These are phyloP conservation scores for Hypoxylon sp. DNA, from an alignment of 2,329 filamentous ascomycete genomes.

Conservation along the genomic window DNA sequence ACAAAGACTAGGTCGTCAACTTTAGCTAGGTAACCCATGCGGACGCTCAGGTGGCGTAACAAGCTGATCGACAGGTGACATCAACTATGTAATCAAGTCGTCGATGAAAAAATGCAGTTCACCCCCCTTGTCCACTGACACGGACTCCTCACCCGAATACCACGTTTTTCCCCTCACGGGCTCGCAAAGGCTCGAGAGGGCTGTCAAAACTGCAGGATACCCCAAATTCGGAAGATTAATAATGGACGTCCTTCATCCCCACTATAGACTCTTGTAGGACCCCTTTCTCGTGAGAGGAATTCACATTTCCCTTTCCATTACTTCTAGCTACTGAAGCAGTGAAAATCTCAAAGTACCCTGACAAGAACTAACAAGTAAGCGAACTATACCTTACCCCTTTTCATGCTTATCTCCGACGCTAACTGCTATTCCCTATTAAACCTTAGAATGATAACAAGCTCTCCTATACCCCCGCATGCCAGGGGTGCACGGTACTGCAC, in stretches of 20 bases:
- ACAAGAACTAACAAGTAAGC: constrained; percentile 11
- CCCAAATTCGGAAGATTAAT: constrained; percentile 47
- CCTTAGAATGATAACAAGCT: constrained; percentile 28
- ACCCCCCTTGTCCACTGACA: constrained; percentile 32
- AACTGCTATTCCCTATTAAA: constrained; percentile 32
- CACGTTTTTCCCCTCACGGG: constrained; percentile 46
- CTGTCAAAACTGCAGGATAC: constrained; percentile 46
- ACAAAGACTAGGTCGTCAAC: constrained; percentile 21
- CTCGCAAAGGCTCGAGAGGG: constrained; percentile 27
- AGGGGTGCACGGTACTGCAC: constrained; percentile 40
- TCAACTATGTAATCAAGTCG: constrained; percentile 36
- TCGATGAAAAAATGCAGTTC: constrained; percentile 31
- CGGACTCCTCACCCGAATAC: constrained; percentile 42
- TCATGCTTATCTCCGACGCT: constrained; percentile 45
- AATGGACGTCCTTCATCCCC: constrained; percentile 29
- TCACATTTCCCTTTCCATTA: neutral
- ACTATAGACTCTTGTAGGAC: constrained; percentile 8
- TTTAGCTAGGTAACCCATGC: constrained; percentile 29
- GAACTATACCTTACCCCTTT: constrained; percentile 39
- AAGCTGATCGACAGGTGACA: constrained; percentile 39
- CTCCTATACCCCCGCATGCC: constrained; percentile 43
- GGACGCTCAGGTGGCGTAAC: constrained; percentile 27
- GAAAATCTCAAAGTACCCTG: constrained; percentile 8
- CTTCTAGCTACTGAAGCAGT: constrained; percentile 1
- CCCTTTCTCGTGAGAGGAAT: constrained; percentile 15